Conservation (phyloP, 768 basidiomycete species). For the Rhodocollybia butyracea region DNA sequence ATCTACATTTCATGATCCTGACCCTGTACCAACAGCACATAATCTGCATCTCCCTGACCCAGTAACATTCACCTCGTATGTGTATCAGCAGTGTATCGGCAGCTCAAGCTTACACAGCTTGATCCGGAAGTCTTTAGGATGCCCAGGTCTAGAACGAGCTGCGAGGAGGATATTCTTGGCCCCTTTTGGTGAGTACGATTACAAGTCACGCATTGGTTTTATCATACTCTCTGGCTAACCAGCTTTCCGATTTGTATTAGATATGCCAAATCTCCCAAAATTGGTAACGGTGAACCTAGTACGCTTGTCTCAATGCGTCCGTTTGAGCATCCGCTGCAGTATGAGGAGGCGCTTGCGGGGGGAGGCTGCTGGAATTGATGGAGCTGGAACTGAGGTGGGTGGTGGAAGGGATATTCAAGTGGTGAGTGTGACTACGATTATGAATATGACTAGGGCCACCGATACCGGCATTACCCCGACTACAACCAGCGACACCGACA, state of each 20-base stretch:
- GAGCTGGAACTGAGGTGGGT: not conserved
- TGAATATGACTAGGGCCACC: too few species aligned
- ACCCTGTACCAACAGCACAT: constrained; percentile 54
- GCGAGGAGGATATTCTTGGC: constrained; percentile 38
- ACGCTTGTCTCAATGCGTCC: constrained; percentile 46
- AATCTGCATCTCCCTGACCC: constrained; percentile 59
- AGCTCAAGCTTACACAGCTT: constrained; percentile 68
- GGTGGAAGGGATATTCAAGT: too few species aligned
- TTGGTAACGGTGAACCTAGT: constrained; percentile 38
- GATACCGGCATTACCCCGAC: too few species aligned
- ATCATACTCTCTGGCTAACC: too few species aligned
- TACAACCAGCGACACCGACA: too few species aligned
- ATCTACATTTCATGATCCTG: not conserved
- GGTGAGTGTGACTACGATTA: not conserved
- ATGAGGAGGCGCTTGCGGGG: constrained; percentile 31
- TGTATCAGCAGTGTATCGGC: too few species aligned
- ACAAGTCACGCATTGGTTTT: constrained; percentile 8
- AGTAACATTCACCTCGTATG: constrained; percentile 71
- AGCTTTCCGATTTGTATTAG: constrained; percentile 14
- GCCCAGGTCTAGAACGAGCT: constrained; percentile 47
- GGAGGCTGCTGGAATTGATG: not conserved
- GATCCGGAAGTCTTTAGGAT: constrained; percentile 73
- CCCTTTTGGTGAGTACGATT: too few species aligned
- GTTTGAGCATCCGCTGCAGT: constrained; percentile 33
- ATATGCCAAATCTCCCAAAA: constrained; percentile 43